Base-by-base conservation (phyloP, 129 eudicot genomes). In the Mikania micrantha region DNA sequence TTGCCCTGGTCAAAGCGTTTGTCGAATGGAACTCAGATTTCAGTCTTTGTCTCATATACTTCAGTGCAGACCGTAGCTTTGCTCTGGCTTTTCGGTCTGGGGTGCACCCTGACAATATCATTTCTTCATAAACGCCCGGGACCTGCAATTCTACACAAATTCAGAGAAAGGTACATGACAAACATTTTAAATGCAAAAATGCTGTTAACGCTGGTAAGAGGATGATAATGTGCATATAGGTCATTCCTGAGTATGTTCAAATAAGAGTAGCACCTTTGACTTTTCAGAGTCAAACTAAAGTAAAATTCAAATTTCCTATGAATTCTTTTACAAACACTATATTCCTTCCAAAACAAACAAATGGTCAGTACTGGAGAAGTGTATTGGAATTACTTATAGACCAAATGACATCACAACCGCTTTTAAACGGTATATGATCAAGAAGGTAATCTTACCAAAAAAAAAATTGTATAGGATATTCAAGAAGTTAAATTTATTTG, bases 41-140 rank as follows among this genome's bases (percentile, higher is more conserved):
- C 53, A 88, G 81, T 44, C 82, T 61, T 20, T 87, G 84, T 74
- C 85, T 86, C 96, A 93, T 82, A 81, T 93, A 93, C 81, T 81
- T 84, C 42, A 93, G 77, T 47, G 96, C 98, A 54, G 98, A 93
- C 40, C 98, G 85, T 73, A 93, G 67, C 86, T 86, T 93, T 29
- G 96, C 90, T 81, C 96, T 82, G 66, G 98, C 91, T 84, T 93
- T 93, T 66, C 91, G 78, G 58, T 93, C 98, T 44, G 98, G 98
- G 40, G 79, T 68, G 79, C 96, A 93, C 60, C 98, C 98, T 29
- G 95, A 86, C 69, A 77, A 71, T 39, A 93, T 85, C 98, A 93
- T 88, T 81, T 93, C 95, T 82, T 93, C 98, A 54, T 82, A 93
- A 34, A 93, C 98, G 19, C 83, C 81, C 1, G 98, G 98, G 48